These are phyloP conservation scores for Venturia aucupariae DNA, from an alignment of 2,329 filamentous ascomycete genomes.

Conservation along the genomic window DNA sequence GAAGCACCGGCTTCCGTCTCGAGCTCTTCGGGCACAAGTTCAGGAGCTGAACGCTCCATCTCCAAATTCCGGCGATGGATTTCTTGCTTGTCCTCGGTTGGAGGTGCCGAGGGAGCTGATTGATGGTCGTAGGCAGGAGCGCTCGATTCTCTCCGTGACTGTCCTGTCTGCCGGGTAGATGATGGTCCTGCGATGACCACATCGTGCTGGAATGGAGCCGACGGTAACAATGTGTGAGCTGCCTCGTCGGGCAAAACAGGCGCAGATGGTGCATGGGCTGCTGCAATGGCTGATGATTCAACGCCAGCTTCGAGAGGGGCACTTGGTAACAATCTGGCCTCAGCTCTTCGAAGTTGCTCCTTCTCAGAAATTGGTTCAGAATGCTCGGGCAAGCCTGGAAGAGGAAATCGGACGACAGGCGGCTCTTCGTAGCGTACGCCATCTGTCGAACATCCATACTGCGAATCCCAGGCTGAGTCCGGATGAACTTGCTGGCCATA, in stretches of 20 bases:
- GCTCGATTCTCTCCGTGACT: conserved; percentile 27
- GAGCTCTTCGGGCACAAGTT: conserved; percentile 17
- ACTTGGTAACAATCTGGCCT: conserved; percentile 72
- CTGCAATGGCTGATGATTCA: conserved; percentile 32
- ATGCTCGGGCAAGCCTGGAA: conserved; percentile 24
- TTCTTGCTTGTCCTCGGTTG: conserved; percentile 69
- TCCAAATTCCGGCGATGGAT: conserved; percentile 45
- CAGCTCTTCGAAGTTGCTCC: conserved; percentile 65
- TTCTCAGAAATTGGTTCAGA: conserved; percentile 69
- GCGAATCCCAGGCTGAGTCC: background rate
- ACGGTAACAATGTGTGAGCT: background rate
- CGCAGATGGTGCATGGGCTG: conserved; percentile 26
- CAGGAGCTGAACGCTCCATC: conserved; percentile 34
- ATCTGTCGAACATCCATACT: background rate
- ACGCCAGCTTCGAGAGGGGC: conserved; percentile 52
- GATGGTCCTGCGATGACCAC: conserved; percentile 20
- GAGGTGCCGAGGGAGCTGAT: conserved; percentile 20
- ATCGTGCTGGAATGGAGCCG: conserved; percentile 7
- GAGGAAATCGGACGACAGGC: conserved; percentile 1
- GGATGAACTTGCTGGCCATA: background rate
- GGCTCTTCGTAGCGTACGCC: background rate
- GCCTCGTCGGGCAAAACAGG: conserved; percentile 17
- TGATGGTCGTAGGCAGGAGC: conserved; percentile 29
- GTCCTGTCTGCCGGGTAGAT: background rate
- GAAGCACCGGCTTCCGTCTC: conserved; percentile 14